Evolutionary conservation across 2,329 filamentous ascomycete genomes (phyloP).

Genomic region (Cytospora mali): DNA sequence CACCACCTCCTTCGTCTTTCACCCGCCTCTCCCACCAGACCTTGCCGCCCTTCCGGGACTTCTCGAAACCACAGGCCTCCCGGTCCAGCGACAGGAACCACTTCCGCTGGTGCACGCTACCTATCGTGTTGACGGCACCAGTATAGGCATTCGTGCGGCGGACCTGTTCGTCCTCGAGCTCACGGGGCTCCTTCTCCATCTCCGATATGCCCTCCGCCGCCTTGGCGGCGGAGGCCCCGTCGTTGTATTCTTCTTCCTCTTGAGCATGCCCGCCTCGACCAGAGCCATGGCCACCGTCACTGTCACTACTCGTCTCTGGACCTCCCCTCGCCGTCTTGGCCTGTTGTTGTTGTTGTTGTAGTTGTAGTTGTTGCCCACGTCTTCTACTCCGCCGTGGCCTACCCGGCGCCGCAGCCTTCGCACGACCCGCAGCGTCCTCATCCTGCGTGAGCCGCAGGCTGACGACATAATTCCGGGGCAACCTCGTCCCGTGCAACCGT

Average conservation of each 20-base stretch:
- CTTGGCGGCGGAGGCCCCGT: constrained; percentile 30
- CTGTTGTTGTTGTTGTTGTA: no score
- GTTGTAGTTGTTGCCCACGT: no score
- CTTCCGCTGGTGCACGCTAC: constrained; percentile 66
- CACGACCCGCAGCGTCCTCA: constrained; percentile 26
- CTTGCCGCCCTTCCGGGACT: constrained; percentile 34
- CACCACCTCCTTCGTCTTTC: constrained; percentile 25
- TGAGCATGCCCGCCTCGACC: not conserved
- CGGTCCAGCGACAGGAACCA: constrained; percentile 70
- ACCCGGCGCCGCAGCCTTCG: constrained; percentile 15
- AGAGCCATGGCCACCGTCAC: constrained; percentile 26
- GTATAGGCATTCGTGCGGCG: constrained; percentile 66
- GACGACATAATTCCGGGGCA: constrained; percentile 57
- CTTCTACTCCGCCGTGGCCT: constrained; percentile 7
- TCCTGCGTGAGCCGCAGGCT: constrained; percentile 52
- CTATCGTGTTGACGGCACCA: constrained; percentile 66
- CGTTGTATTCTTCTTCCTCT: constrained; percentile 26
- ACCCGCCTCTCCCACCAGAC: constrained; percentile 33
- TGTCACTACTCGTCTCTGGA: constrained; percentile 34
- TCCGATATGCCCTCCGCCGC: constrained; percentile 35
- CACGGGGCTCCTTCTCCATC: constrained; percentile 45
- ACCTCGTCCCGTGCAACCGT: constrained; percentile 54
- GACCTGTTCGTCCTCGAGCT: constrained; percentile 56
- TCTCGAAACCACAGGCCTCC: constrained; percentile 58
- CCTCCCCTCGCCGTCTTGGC: not conserved